These are phyloP conservation scores for Lasiosphaeria ovina DNA, from an alignment of 495 filamentous ascomycete species.

Conservation along the genomic window DNA sequence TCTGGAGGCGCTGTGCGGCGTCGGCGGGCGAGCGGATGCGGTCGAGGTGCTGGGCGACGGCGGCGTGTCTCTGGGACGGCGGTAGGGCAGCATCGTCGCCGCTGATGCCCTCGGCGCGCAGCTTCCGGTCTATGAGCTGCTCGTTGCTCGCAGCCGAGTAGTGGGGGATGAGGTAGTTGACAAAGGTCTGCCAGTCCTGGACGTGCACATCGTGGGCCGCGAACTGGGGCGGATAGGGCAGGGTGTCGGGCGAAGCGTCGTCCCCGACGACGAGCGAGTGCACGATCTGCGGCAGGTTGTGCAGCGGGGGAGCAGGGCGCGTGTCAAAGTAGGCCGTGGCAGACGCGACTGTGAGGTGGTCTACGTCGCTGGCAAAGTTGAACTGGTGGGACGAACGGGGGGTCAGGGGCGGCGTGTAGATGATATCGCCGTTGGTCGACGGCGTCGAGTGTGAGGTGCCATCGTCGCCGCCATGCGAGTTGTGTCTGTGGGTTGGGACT, in stretches of 20 bases:
- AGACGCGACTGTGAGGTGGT: constrained; percentile 27
- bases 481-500: constrained; percentile 10
- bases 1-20: constrained; percentile 8
- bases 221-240: constrained; percentile 33
- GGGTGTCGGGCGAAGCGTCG: constrained; percentile 25
- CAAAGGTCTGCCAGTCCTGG: constrained; percentile 52
- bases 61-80: constrained; percentile 24
- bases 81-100: constrained; percentile 19
- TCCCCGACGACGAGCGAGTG: constrained; percentile 24
- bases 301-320: constrained; percentile 26
- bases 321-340: constrained; percentile 42
- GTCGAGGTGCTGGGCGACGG: constrained; percentile 32
- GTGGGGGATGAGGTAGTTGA: constrained; percentile 43
- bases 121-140: constrained; percentile 36
- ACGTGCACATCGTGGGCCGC: constrained; percentile 35
- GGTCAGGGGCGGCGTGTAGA: constrained; percentile 50
- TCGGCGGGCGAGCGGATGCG: constrained; percentile 24
- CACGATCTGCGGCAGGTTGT: constrained; percentile 15
- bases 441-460: constrained; percentile 24
- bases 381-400: constrained; percentile 33
- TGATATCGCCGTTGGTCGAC: constrained; percentile 37
- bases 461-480: constrained; percentile 26
- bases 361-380: constrained; percentile 27
- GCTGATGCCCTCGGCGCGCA: constrained; percentile 28
- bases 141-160: constrained; percentile 32